These are phyloP conservation scores for Vachellia pachyceras DNA, from an alignment of 306 rosid species.

Conservation along the genomic window DNA sequence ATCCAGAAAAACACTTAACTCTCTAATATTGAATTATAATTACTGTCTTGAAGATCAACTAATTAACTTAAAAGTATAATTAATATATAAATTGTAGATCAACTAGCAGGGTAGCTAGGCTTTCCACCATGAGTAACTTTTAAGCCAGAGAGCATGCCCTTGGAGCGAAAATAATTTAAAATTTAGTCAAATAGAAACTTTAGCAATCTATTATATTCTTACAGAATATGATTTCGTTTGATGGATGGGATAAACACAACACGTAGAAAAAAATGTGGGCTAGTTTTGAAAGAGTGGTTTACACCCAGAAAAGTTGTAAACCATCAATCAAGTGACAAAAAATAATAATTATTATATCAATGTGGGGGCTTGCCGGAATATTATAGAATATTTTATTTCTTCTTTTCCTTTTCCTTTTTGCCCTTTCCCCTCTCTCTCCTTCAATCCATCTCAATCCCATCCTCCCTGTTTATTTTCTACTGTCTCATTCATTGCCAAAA, in stretches of 20 bases:
- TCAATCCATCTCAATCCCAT: too few relatives aligned
- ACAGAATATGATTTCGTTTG: neutral
- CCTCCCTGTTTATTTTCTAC: conserved; percentile 18
- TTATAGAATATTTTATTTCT: neutral
- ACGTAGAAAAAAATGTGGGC: neutral
- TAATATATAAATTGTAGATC: neutral
- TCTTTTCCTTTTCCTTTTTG: neutral
- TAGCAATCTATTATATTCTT: neutral
- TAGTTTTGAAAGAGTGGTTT: conserved; percentile 41
- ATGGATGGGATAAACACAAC: conserved; percentile 6
- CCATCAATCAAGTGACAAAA: conserved; percentile 2
- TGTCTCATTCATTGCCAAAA: conserved; percentile 37
- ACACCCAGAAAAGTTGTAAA: conserved; percentile 43
- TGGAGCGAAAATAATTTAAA: neutral
- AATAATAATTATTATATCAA: conserved; percentile 6
- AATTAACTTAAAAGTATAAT: neutral
- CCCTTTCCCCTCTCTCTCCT: neutral
- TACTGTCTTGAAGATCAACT: neutral
- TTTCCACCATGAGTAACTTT: neutral
- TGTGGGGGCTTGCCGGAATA: conserved; percentile 37
- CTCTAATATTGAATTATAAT: neutral
- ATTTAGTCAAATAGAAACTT: neutral
- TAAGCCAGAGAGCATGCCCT: neutral
- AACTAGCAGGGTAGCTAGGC: neutral
- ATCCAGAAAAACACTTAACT: neutral